phyloP scores from a whole-genome alignment of 73 alveolate genomes.

The Tetrahymena malaccensis region DNA sequence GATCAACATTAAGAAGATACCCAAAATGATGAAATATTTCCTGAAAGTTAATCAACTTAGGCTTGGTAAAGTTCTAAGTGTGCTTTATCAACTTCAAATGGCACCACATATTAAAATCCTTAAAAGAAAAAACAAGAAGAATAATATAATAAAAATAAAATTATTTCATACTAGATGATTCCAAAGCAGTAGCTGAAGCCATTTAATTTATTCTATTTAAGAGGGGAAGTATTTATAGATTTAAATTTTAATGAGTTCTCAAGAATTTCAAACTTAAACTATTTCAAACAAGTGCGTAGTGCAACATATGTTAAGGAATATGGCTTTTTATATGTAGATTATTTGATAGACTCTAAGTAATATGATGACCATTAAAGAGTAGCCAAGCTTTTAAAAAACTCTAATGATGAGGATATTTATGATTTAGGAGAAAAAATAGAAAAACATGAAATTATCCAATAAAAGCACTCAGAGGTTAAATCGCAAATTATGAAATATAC shows the following conservation, averaged over 20 bases:
- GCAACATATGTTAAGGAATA: not conserved
- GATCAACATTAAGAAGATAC: not conserved
- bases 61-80: not conserved
- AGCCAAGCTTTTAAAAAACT: not conserved
- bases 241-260: not conserved
- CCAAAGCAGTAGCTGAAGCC: not conserved
- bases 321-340: not conserved
- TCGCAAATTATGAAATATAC: not conserved
- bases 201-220: not conserved
- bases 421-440: not conserved
- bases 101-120: not conserved
- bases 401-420: not conserved
- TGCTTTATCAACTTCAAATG: not conserved
- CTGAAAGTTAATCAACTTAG: not conserved
- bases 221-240: not conserved
- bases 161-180: not conserved
- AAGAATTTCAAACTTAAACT: not conserved
- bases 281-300: not conserved
- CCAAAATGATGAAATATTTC: not conserved
- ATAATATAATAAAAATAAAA: not conserved
- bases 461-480: not conserved
- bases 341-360: not conserved
- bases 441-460: not conserved
- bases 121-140: not conserved
- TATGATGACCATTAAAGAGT: not conserved